These are phyloP conservation scores for Kwoniella dejecticola DNA, from an alignment of 768 basidiomycete genomes.

Conservation along the genomic window DNA sequence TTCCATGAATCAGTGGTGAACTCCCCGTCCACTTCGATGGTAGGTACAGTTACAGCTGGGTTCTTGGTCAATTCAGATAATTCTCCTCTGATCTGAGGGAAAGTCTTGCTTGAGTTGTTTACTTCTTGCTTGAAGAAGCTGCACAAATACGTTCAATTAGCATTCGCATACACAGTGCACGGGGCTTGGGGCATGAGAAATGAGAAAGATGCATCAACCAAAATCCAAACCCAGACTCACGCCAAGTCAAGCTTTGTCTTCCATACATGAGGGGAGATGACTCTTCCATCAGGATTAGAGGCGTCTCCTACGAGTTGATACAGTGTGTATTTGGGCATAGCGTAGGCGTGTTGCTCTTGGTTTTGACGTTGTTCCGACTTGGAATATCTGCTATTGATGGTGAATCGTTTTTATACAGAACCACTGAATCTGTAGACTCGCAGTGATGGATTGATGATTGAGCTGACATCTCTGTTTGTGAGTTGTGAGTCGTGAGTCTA, in stretches of 20 bases:
- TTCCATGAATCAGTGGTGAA: slow-evolving; percentile 22
- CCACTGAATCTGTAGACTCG: too few species aligned
- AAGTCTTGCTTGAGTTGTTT: slow-evolving; percentile 5
- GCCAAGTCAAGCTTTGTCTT: slow-evolving; percentile 25
- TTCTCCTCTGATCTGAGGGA: slow-evolving; percentile 25
- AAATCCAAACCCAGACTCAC: too few species aligned
- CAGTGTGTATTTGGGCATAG: slow-evolving; percentile 14
- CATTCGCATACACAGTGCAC: too few species aligned
- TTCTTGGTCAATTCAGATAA: slow-evolving; percentile 24
- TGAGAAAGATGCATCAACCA: too few species aligned
- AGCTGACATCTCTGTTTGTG: too few species aligned
- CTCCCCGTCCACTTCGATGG: slow-evolving; percentile 19
- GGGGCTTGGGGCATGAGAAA: too few species aligned
- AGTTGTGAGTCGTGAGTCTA: too few species aligned
- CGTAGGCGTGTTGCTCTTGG: too few species aligned
- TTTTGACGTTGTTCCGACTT: too few species aligned
- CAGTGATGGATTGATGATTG: too few species aligned
- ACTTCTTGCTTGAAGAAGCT: slow-evolving; percentile 17
- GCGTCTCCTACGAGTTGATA: slow-evolving; percentile 20
- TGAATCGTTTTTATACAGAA: too few species aligned
- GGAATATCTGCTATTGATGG: too few species aligned
- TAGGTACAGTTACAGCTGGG: slow-evolving; percentile 26
- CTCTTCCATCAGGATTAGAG: slow-evolving; percentile 15
- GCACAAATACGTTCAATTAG: background rate
- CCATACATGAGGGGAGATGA: slow-evolving; percentile 23